These are phyloP conservation scores for Oryza glumipatula DNA, from an alignment of 176 grass and related monocot genomes.

Conservation along the genomic window DNA sequence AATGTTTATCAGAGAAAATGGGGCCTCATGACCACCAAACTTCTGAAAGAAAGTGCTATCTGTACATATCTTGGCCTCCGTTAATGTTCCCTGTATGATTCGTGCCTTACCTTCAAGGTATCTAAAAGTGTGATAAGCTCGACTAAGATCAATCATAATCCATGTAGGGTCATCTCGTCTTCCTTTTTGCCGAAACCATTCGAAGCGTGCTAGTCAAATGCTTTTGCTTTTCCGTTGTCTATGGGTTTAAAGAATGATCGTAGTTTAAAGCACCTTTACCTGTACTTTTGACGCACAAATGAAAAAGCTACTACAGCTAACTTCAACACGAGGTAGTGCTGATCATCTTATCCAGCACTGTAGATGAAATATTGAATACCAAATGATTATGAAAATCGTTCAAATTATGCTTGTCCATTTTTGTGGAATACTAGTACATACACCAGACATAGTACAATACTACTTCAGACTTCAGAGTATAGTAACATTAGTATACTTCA, in stretches of 20 bases:
- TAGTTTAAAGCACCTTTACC: conserved; percentile 21
- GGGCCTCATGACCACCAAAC: not conserved
- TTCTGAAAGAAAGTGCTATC: conserved; percentile 6
- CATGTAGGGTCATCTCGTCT: not conserved
- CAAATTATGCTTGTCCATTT: not conserved
- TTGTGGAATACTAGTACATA: no score
- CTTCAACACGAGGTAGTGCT: not conserved
- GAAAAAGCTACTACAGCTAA: not conserved
- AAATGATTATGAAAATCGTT: not conserved
- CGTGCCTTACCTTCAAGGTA: not conserved
- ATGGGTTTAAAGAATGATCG: conserved; percentile 26
- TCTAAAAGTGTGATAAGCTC: conserved; percentile 29
- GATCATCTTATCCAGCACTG: not conserved
- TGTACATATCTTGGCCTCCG: not conserved
- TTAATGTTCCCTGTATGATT: not conserved
- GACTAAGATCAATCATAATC: not conserved
- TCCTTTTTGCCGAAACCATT: not conserved
- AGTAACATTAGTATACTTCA: no score
- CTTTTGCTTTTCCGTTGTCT: conserved; percentile 23
- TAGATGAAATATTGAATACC: not conserved
- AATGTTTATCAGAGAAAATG: not conserved
- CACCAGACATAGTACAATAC: not conserved
- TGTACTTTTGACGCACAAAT: conserved; percentile 28
- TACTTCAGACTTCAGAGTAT: not conserved
- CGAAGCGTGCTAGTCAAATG: not conserved